These are phyloP conservation scores for Diospyros kaki DNA, from an alignment of 148 eudicot genomes.

Conservation along the genomic window DNA sequence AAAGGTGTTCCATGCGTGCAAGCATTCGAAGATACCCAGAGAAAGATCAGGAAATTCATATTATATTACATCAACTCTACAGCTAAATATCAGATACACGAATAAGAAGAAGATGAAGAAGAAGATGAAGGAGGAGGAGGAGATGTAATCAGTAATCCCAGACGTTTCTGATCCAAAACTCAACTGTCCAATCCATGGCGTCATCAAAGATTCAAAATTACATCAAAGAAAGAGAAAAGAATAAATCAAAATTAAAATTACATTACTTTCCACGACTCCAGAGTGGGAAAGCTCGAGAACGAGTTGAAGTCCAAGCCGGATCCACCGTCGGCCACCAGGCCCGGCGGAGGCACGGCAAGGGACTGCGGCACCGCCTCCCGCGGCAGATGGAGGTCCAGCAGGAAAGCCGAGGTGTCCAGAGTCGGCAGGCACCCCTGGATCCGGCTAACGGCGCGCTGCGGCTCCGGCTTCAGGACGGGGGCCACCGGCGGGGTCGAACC, in stretches of 20 bases:
- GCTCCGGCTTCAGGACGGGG: conserved; percentile 59
- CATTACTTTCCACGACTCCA: conserved; percentile 66
- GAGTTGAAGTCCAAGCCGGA: conserved; percentile 52
- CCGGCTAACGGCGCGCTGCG: conserved; percentile 34
- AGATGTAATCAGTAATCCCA: not conserved
- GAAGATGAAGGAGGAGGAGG: not conserved
- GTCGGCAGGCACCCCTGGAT: conserved; percentile 57
- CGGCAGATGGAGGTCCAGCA: conserved; percentile 38
- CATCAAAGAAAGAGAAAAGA: not conserved
- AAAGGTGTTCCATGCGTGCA: no score
- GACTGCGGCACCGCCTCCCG: not conserved
- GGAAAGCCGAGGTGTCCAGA: conserved; percentile 69
- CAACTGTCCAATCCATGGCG: not conserved
- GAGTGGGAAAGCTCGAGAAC: conserved; percentile 64
- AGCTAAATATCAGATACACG: not conserved
- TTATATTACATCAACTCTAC: not conserved
- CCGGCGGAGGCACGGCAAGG: conserved; percentile 6
- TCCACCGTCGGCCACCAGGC: conserved; percentile 22
- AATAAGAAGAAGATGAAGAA: not conserved
- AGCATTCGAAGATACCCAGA: no score
- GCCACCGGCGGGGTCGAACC: conserved; percentile 15
- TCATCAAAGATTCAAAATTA: not conserved
- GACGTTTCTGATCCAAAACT: no score
- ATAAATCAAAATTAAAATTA: not conserved
- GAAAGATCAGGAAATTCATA: no score